A percentile compares a stretch with the other conserved stretches of the same genome.
phyloP scores from a whole-genome alignment of 192 early-diverging fungal genomes.

The Coemansia sp. region DNA sequence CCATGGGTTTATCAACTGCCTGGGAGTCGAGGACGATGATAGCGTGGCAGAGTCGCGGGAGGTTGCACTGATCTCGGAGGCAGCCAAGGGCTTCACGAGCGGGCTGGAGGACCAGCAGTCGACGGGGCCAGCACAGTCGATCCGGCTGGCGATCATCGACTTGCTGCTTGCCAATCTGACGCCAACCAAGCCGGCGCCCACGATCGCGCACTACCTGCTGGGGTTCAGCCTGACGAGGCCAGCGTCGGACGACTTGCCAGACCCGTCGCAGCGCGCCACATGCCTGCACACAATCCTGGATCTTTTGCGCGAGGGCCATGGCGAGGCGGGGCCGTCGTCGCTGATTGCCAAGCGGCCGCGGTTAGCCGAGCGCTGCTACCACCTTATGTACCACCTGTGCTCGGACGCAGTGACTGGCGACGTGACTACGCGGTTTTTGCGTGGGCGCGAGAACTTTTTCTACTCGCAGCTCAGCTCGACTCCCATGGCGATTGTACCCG shows the following conservation, averaged over 20 bases:
- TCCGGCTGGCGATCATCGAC: conserved; percentile 83
- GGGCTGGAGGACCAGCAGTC: conserved; percentile 43
- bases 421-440: conserved; percentile 75
- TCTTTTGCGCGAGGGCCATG: conserved; percentile 47
- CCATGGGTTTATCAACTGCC: conserved; percentile 72
- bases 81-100: conserved; percentile 42
- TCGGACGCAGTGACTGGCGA: conserved; percentile 65
- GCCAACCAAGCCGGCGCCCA: conserved; percentile 60
- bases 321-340: conserved; percentile 19
- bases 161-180: conserved; percentile 77
- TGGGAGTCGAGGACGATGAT: conserved; percentile 65
- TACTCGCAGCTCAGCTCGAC: conserved; percentile 59
- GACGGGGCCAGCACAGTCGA: conserved; percentile 54
- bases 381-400: conserved; percentile 83
- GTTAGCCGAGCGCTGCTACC: conserved; percentile 85
- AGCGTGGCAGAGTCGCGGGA: conserved; percentile 42
- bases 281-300: conserved; percentile 69
- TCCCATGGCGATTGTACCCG: conserved; percentile 15
- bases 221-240: conserved; percentile 68
- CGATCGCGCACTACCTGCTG: conserved; percentile 86
- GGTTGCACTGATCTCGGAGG: conserved; percentile 35
- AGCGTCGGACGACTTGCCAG: conserved; percentile 43
- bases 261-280: conserved; percentile 49
- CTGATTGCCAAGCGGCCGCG: conserved; percentile 73
- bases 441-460: conserved; percentile 78